Conservation (phyloP, 1,284 basidiomycete species). For the Leccinum huronense region DNA sequence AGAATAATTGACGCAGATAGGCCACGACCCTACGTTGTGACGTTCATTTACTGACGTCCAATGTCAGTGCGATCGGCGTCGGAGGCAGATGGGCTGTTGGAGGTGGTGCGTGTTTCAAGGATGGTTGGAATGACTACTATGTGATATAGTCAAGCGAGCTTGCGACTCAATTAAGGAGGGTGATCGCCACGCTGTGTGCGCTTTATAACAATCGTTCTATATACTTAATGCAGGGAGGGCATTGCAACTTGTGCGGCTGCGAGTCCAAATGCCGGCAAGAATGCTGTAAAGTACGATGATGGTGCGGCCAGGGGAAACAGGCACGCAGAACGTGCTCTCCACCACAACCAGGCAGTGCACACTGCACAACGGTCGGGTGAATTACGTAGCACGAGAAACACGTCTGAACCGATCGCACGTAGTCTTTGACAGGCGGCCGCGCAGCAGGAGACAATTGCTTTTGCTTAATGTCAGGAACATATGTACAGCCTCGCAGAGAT, state of each 20-base stretch:
- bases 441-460: not conserved
- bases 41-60: not conserved
- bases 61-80: not conserved
- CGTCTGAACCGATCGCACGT: not conserved
- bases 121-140: not conserved
- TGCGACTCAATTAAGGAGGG: not conserved
- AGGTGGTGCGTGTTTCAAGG: not conserved
- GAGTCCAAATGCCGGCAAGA: not conserved
- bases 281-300: conserved; percentile 4
- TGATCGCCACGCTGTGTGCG: not conserved
- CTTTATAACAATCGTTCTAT: not conserved
- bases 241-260: not conserved
- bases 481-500: not conserved
- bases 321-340: not conserved
- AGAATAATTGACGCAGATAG: not conserved
- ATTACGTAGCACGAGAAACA: not conserved
- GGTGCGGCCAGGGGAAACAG: not conserved
- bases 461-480: not conserved
- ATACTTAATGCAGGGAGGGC: not conserved
- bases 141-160: not conserved
- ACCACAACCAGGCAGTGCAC: not conserved
- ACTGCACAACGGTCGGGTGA: not conserved
- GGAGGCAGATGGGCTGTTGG: not conserved
- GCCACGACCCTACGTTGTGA: not conserved
- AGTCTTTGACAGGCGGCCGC: not conserved